Base-by-base conservation (phyloP, 1,284 basidiomycete genomes). In the Heterobasidion irregulare region DNA sequence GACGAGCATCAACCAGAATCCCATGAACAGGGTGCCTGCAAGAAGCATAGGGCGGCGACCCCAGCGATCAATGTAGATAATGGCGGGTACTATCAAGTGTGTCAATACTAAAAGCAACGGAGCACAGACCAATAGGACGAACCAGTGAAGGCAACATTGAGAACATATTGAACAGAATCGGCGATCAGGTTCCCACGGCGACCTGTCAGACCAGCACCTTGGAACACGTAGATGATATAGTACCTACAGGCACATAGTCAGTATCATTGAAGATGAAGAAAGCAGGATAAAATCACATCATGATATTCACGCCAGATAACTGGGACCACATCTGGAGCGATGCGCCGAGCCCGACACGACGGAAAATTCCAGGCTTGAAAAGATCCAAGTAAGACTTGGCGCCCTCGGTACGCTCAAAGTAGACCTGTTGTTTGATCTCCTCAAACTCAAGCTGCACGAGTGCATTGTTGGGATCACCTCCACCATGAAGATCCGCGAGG, bases 41-140 rank as follows among this genome's bases (percentile, higher is more conserved):
- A 90, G 72, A 2, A 89, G 72, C 75, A 90, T 83, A 7, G 87
- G 87, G n/a, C 87, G 78, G 48, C 88, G 84, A 57, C 88, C 88
- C 85, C 86, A 89, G 65, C 72, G 75, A 67, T 90, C 87, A 62
- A 89, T 87, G 70, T 82, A 89, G 63, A 87, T 71, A 67, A 89
- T 87, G 0, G 87, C 85, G 10, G 88, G 87, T 36, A 89, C 72
- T 61, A 34, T 12, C 13, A 47, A 10, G 10, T 13, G 4, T 13
- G 46, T 47, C 13, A 5, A 32, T 32, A 38, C 43, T 26, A 4
- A 38, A 34, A 32, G 44, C 26, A 16, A 12, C n/a, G 16, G 26
- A 38, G 19, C 43, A 36, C 26, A 41, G 45, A 16, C 36, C 36
- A 16, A 47, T 13, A 16, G 49, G 50, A 50, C 62, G 57, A 56